Percentiles rank a stretch among this genome's conserved stretches.
These are phyloP conservation scores for Dillenia suffruticosa DNA, from an alignment of 164 flowering plant species.

Conservation along the genomic window DNA sequence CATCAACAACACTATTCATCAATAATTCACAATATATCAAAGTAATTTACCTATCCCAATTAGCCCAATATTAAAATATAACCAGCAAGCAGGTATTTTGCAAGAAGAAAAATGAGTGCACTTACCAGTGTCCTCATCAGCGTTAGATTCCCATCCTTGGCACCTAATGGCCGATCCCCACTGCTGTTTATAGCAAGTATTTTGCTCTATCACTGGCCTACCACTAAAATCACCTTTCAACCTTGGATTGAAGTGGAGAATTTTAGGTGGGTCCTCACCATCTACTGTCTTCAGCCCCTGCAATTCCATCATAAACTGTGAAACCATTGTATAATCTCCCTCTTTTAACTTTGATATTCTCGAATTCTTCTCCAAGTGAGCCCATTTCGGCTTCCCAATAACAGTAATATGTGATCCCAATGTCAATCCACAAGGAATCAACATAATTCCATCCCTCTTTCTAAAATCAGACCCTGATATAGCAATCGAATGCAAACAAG, in stretches of 20 bases:
- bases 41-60: no score
- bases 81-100: not conserved
- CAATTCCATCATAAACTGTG: slow-evolving; percentile 61
- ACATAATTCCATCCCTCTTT: slow-evolving; percentile 24
- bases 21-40: no score
- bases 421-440: slow-evolving; percentile 56
- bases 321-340: slow-evolving; percentile 38
- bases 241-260: slow-evolving; percentile 71
- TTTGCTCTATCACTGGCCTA: slow-evolving; percentile 60
- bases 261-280: slow-evolving; percentile 64
- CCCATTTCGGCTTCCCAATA: slow-evolving; percentile 46
- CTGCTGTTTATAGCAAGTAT: slow-evolving; percentile 65
- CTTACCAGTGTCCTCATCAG: slow-evolving; percentile 61
- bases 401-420: slow-evolving; percentile 59
- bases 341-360: slow-evolving; percentile 37
- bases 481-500: slow-evolving; percentile 43
- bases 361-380: slow-evolving; percentile 44
- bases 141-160: slow-evolving; percentile 53
- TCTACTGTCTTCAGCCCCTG: slow-evolving; percentile 64
- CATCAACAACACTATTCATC: no score
- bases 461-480: slow-evolving; percentile 37
- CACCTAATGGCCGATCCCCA: slow-evolving; percentile 57
- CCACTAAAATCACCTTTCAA: slow-evolving; percentile 71
- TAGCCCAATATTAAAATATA: no score
- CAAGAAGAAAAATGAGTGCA: slow-evolving; percentile 1